Percentiles rank a stretch among this genome's conserved stretches.
phyloP scores from a whole-genome alignment of 371 early-diverging fungal genomes.

The Circinella umbellata region DNA sequence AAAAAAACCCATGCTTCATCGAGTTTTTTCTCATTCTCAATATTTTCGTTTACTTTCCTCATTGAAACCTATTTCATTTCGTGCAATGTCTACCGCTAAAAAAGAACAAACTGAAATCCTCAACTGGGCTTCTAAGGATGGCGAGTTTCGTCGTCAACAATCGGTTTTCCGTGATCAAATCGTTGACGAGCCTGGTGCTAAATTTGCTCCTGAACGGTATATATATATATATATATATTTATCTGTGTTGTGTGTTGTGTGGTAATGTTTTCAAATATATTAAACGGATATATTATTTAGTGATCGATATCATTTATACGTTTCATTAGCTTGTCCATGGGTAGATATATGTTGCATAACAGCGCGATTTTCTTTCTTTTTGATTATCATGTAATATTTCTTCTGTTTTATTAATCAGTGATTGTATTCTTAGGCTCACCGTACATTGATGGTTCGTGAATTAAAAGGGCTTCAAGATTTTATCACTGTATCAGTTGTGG shows the following conservation, averaged over 20 bases:
- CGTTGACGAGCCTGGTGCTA: conserved; percentile 57
- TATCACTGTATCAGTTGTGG: conserved; percentile 85
- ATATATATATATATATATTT: neutral
- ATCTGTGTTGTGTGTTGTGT: too few relatives aligned
- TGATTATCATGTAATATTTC: neutral
- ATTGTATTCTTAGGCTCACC: conserved; percentile 67
- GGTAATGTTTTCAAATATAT: neutral
- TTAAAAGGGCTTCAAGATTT: conserved; percentile 86
- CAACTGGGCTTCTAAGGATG: conserved; percentile 82
- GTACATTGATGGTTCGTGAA: conserved; percentile 83
- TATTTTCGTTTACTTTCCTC: conserved; percentile 7
- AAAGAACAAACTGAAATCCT: conserved; percentile 43
- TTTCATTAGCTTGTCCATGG: conserved; percentile 90
- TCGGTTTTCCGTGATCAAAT: conserved; percentile 83
- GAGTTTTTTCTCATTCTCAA: conserved; percentile 1
- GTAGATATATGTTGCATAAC: conserved; percentile 22
- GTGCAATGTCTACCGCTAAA: conserved; percentile 17
- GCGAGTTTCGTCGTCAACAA: conserved; percentile 86
- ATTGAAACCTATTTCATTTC: neutral
- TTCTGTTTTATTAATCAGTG: neutral
- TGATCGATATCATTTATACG: conserved; percentile 79
- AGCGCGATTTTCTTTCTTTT: neutral
- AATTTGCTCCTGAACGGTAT: conserved; percentile 81
- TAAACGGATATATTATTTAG: conserved; percentile 29
- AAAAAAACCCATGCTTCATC: conserved; percentile 8